phyloP scores from a whole-genome alignment of 2,329 filamentous ascomycete genomes.

The Allantophomopsis lycopodina region DNA sequence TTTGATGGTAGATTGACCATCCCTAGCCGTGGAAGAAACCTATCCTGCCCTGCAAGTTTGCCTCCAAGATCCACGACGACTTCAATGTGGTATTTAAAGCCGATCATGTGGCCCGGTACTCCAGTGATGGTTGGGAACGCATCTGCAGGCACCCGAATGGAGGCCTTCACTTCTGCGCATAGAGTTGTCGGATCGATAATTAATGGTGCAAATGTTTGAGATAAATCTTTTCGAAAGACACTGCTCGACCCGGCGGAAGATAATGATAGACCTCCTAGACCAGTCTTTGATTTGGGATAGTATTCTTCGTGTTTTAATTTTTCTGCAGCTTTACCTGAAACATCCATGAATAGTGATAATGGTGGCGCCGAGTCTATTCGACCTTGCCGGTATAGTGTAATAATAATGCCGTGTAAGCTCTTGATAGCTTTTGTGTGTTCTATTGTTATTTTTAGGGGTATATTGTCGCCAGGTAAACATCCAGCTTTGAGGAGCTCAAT shows the following conservation, averaged over 20 bases:
- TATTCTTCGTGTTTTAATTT: constrained; percentile 60
- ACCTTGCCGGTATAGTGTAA: constrained; percentile 83
- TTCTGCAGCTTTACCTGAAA: constrained; percentile 47
- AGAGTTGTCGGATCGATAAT: constrained; percentile 75
- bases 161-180: constrained; percentile 66
- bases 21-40: constrained; percentile 16
- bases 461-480: constrained; percentile 70
- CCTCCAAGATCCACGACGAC: constrained; percentile 87
- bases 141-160: constrained; percentile 77
- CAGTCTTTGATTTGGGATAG: constrained; percentile 77
- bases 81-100: constrained; percentile 87
- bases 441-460: constrained; percentile 69
- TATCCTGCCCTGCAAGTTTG: constrained; percentile 58
- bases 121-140: constrained; percentile 83
- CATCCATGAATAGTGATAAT: constrained; percentile 30
- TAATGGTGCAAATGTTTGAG: constrained; percentile 76
- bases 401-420: constrained; percentile 83
- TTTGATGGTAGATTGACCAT: constrained; percentile 11
- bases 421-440: constrained; percentile 82
- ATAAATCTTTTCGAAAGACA: constrained; percentile 89
- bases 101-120: constrained; percentile 87
- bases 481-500: constrained; percentile 74
- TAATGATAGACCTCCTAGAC: constrained; percentile 73
- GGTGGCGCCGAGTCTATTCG: constrained; percentile 68
- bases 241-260: constrained; percentile 78